phyloP scores from a whole-genome alignment of 371 early-diverging fungal species.

The Blakeslea trispora region DNA sequence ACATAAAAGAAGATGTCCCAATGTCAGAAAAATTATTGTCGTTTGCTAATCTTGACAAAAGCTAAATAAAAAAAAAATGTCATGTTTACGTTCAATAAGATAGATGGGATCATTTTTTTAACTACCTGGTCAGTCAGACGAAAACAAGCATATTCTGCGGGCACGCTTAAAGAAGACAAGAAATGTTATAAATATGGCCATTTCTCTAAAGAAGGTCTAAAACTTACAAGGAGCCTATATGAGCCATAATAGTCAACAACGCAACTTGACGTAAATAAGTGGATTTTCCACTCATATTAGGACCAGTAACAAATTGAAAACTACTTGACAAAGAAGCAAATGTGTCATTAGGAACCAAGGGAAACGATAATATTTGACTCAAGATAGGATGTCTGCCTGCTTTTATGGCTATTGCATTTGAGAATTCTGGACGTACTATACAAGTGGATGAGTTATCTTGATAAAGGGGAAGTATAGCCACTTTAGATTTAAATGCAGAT shows the following conservation, averaged over 20 bases:
- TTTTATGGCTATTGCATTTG: constrained; percentile 78
- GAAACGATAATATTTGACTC: constrained; percentile 51
- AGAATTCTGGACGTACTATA: constrained; percentile 79
- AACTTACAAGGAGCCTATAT: constrained; percentile 86
- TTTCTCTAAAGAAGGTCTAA: too few species aligned
- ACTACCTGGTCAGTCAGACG: constrained; percentile 71
- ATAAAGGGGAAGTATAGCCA: neutral
- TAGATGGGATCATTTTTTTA: neutral
- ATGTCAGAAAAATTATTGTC: constrained; percentile 61
- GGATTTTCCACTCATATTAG: constrained; percentile 98
- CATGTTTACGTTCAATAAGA: neutral
- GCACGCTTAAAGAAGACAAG: constrained; percentile 60
- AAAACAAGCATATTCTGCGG: constrained; percentile 86
- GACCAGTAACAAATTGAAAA: constrained; percentile 93
- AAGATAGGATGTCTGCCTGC: constrained; percentile 83
- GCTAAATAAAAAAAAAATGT: constrained; percentile 17
- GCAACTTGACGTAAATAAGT: constrained; percentile 94
- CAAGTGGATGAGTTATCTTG: neutral
- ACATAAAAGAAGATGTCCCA: constrained; percentile 85
- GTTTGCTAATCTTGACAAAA: constrained; percentile 76
- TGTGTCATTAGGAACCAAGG: constrained; percentile 80
- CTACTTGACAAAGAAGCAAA: constrained; percentile 65
- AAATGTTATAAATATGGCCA: too few species aligned
- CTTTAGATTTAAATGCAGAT: too few species aligned
- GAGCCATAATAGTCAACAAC: constrained; percentile 89